Evolutionary conservation across 805 yeast genomes (phyloP).

Genomic region (Priceomyces carsonii): DNA sequence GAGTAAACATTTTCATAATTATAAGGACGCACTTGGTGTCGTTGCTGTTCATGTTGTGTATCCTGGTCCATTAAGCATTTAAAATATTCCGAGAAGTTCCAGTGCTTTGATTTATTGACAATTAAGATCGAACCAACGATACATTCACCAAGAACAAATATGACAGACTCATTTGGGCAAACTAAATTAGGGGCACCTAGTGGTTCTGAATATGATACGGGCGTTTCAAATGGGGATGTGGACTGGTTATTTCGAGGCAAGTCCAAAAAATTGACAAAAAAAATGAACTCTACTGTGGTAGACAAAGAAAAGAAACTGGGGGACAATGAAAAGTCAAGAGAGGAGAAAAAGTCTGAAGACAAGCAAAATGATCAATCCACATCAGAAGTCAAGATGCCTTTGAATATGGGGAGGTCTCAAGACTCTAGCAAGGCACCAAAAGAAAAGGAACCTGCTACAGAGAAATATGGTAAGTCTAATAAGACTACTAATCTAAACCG

Average conservation of each 20-base stretch:
- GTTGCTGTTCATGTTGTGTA: too few species aligned
- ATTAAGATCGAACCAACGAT: too few species aligned
- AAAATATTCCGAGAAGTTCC: too few species aligned
- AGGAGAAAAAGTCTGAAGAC: slow-evolving; percentile 19
- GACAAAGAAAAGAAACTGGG: slow-evolving; percentile 9
- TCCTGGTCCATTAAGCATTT: too few species aligned
- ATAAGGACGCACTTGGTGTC: too few species aligned
- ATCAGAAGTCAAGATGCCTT: too few species aligned
- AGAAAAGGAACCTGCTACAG: background rate
- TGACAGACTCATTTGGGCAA: background rate
- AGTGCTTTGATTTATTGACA: too few species aligned
- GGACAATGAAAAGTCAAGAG: slow-evolving; percentile 9
- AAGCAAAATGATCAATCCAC: too few species aligned
- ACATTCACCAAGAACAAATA: too few species aligned
- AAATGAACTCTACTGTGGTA: slow-evolving; percentile 22
- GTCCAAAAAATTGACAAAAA: slow-evolving; percentile 55
- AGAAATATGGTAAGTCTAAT: background rate
- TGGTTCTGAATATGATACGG: slow-evolving; percentile 33
- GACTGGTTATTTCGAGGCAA: slow-evolving; percentile 87
- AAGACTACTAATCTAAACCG: slow-evolving; percentile 1
- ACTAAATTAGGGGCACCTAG: background rate
- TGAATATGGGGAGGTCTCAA: too few species aligned
- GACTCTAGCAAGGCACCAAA: too few species aligned
- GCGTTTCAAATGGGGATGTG: slow-evolving; percentile 73
- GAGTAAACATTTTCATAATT: too few species aligned